A percentile compares a stretch with the other conserved stretches of the same genome.
phyloP scores from a whole-genome alignment of 2,329 filamentous ascomycete species.

The Tolypocladium ophioglossoides region DNA sequence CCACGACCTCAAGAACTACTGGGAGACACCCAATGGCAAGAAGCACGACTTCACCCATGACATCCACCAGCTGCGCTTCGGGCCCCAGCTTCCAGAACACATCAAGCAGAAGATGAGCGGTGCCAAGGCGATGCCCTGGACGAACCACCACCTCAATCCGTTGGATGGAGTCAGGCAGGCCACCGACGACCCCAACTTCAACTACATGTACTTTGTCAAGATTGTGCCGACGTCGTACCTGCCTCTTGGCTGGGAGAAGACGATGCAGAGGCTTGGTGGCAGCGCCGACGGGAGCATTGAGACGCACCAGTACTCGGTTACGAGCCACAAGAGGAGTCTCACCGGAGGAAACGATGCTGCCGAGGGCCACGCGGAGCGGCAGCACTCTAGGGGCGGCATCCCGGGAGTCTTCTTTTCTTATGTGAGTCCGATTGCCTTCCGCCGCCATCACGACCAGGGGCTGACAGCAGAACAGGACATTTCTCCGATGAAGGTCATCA shows the following conservation, averaged over 20 bases:
- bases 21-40: constrained; percentile 56
- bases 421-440: constrained; percentile 37
- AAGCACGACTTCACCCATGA: constrained; percentile 81
- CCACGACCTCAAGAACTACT: constrained; percentile 94
- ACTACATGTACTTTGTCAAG: constrained; percentile 99
- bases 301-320: constrained; percentile 97
- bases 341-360: constrained; percentile 72
- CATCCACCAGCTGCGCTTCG: constrained; percentile 85
- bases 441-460: not conserved
- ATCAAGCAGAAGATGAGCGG: constrained; percentile 51
- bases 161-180: constrained; percentile 70
- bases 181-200: constrained; percentile 75
- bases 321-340: constrained; percentile 86
- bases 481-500: constrained; percentile 98
- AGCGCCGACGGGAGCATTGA: constrained; percentile 71
- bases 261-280: constrained; percentile 27
- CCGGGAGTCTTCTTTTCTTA: constrained; percentile 98
- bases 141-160: constrained; percentile 85
- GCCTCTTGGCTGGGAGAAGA: constrained; percentile 76
- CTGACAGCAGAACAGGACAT: constrained; percentile 56
- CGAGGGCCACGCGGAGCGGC: constrained; percentile 83
- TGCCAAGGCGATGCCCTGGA: constrained; percentile 50
- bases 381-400: constrained; percentile 85
- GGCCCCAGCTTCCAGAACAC: constrained; percentile 74
- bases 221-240: constrained; percentile 94